Evolutionary conservation across 2,329 filamentous ascomycete genomes (phyloP), one percentile per base, ranked within the genome.

Genomic region (Scolecobasidium constrictum): DNA sequence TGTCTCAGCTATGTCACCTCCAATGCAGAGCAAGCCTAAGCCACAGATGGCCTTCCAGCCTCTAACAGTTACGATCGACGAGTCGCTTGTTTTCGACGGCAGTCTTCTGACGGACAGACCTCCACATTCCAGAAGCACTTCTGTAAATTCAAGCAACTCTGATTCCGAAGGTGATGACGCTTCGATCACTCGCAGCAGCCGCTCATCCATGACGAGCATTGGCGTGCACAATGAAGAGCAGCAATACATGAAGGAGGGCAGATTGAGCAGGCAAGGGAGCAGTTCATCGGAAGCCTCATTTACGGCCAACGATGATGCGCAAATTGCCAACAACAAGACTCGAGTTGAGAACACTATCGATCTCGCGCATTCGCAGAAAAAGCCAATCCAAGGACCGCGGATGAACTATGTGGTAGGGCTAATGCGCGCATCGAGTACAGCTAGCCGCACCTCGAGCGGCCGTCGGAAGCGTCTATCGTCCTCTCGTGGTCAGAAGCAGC

Each of bases 171-270:
- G 19, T 12, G 40, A 42, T 35, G 40, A 42, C 5, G 16, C 19
- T 19, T 42, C 40, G 22, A 16, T 16, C 13, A 11, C 15, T 3
- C 28, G 11, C 22, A 44, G 42, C 35, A 44, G 28, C 19, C 19
- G 42, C 11, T 44, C 42, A 16, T 44, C 42, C n/a, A 39, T 44
- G 42, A 44, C 42, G 2, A 44, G 42, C 18, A 44, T 44, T 39
- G 42, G 21, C n/a, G 40, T 35, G 19, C 33, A 42, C 22, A 19
- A 36, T 9, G 34, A 36, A 9, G 34, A 15, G 18, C 26, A 31
- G n/a, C 26, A n/a, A 31, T 9, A 7, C 26, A 7, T 9, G 26
- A 31, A 41, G 33, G 23, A 18, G 15, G 26, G 26, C 23, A 18
- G 21, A 17, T 28, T 12, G 33, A 34, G 17, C 12, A 9, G 26